Evolutionary conservation across 495 filamentous ascomycete genomes (phyloP).

Genomic region (Daldinia concentrica): DNA sequence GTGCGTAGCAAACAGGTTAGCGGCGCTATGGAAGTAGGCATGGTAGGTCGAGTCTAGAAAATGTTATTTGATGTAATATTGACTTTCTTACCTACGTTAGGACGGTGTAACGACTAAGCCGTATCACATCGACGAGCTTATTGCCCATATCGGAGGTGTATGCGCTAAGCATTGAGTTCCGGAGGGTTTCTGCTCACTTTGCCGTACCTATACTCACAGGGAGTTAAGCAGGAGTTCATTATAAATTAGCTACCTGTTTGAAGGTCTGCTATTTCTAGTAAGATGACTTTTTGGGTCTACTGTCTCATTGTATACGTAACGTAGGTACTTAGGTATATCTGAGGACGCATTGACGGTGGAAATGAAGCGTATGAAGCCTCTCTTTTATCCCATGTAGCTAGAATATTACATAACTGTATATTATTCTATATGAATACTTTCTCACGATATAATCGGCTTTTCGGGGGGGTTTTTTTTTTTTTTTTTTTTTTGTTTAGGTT

Average conservation of each 20-base stretch:
- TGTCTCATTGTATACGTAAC: no score
- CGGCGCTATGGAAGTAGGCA: conserved; percentile 72
- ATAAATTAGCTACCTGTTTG: no score
- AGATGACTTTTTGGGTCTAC: no score
- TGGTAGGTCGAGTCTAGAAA: conserved; percentile 55
- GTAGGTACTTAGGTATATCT: no score
- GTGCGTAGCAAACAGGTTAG: conserved; percentile 72
- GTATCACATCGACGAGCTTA: conserved; percentile 72
- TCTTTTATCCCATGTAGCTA: no score
- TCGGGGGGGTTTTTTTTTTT: no score
- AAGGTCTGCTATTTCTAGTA: no score
- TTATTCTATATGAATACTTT: background rate
- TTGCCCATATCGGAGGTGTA: conserved; percentile 63
- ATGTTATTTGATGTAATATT: background rate
- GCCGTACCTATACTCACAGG: no score
- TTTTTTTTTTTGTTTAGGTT: no score
- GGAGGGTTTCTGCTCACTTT: no score
- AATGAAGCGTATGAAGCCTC: background rate
- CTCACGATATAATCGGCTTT: background rate
- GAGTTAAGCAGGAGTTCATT: no score
- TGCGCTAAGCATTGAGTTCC: conserved; percentile 10
- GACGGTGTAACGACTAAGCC: conserved; percentile 79
- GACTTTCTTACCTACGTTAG: conserved; percentile 42
- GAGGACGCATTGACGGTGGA: background rate
- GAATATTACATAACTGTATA: background rate